A percentile compares a stretch with the other conserved stretches of the same genome.
Conservation (phyloP, 2,329 filamentous ascomycete genomes). For the Aspergillus sp. region DNA sequence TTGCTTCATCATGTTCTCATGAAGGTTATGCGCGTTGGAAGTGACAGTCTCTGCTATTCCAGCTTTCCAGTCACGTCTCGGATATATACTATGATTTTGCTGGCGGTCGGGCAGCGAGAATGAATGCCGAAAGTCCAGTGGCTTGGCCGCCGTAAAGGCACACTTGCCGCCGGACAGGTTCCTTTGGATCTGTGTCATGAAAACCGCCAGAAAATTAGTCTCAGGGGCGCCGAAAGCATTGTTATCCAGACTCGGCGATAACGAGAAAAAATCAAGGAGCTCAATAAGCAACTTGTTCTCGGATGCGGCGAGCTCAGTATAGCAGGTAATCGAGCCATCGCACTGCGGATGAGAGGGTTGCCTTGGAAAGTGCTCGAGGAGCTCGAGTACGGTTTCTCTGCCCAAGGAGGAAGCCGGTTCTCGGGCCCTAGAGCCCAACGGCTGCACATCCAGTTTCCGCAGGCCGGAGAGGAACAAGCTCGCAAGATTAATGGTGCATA, state of each 20-base stretch:
- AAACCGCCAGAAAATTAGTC: conserved; percentile 10
- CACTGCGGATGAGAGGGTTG: conserved; percentile 11
- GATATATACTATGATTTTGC: conserved; percentile 7
- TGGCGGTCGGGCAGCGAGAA: conserved; percentile 8
- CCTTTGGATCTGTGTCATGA: conserved; percentile 11
- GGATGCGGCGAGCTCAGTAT: conserved; percentile 6
- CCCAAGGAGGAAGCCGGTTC: conserved; percentile 8
- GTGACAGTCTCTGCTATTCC: conserved; percentile 38
- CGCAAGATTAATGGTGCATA: conserved; percentile 15
- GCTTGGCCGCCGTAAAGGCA: conserved; percentile 7
- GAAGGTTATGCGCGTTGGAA: conserved; percentile 33
- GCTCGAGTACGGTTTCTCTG: conserved; percentile 8
- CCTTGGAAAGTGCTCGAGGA: conserved; percentile 15
- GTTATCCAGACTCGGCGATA: conserved; percentile 6
- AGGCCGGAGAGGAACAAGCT: conserved; percentile 16
- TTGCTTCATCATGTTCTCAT: conserved; percentile 39
- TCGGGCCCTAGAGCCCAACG: conserved; percentile 5
- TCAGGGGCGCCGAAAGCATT: conserved; percentile 2
- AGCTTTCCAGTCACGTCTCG: conserved; percentile 41
- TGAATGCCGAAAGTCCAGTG: conserved; percentile 6
- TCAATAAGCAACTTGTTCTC: conserved; percentile 19
- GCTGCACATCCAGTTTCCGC: conserved; percentile 7
- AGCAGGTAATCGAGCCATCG: conserved; percentile 11
- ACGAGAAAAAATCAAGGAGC: conserved; percentile 15
- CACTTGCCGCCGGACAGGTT: conserved; percentile 7